Percentiles rank a stretch among this genome's conserved stretches.
phyloP scores from a whole-genome alignment of 2,329 filamentous ascomycete genomes.

The Chaetomium strumarium region DNA sequence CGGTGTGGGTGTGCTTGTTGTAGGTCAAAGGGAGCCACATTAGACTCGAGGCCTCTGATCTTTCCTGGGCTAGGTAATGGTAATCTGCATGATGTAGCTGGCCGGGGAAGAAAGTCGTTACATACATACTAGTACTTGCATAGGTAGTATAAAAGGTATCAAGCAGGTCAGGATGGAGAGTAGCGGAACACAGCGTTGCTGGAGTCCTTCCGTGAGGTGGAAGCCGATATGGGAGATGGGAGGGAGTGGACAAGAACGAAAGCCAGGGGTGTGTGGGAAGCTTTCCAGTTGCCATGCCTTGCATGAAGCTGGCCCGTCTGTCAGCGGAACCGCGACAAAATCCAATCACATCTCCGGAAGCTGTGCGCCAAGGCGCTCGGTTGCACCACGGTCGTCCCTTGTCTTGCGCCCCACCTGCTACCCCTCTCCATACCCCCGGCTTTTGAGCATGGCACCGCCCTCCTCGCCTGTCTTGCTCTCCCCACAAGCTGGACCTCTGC shows the following conservation, averaged over 20 bases:
- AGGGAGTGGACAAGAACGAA: slow-evolving; percentile 1
- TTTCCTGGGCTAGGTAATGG: too few species aligned
- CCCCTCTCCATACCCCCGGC: slow-evolving; percentile 18
- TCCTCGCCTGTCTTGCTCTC: slow-evolving; percentile 26
- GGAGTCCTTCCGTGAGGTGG: not conserved
- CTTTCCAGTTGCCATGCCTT: slow-evolving; percentile 34
- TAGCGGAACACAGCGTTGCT: too few species aligned
- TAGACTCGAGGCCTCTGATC: too few species aligned
- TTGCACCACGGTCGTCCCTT: slow-evolving; percentile 18
- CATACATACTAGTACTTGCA: too few species aligned
- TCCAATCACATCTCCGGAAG: slow-evolving; percentile 15
- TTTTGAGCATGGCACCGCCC: slow-evolving; percentile 11
- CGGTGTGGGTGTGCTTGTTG: not conserved
- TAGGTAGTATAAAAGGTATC: too few species aligned
- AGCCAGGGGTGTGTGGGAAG: not conserved
- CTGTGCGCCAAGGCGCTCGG: slow-evolving; percentile 20
- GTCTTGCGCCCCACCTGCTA: slow-evolving; percentile 18
- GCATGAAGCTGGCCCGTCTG: slow-evolving; percentile 31
- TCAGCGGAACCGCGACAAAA: slow-evolving; percentile 27
- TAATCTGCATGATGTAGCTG: too few species aligned
- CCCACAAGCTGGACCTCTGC: slow-evolving; percentile 29
- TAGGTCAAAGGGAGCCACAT: not conserved
- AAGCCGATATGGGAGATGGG: not conserved
- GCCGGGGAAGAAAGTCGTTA: too few species aligned
- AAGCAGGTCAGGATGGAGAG: too few species aligned